Evolutionary conservation across 306 rosid species (phyloP).

Genomic region (Glycine soja): DNA sequence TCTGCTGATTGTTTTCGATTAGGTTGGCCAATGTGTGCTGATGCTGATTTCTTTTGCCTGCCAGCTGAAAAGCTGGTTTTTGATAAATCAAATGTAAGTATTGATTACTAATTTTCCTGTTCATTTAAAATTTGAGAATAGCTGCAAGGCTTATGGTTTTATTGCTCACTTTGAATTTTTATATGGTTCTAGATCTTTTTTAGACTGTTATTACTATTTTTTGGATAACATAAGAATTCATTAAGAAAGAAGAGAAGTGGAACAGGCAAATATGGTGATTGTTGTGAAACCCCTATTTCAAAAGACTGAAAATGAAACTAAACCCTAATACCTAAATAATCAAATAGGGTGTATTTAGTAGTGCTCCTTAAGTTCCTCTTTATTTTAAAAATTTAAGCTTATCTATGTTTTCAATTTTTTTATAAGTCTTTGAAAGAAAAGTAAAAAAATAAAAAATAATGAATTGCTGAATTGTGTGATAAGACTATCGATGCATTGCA

Average conservation of each 20-base stretch:
- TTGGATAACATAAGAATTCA: not conserved
- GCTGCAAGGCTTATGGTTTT: slow-evolving; percentile 1
- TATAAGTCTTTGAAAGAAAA: too few species aligned
- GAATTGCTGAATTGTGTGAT: too few species aligned
- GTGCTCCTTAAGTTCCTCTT: too few species aligned
- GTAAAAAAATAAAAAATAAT: too few species aligned
- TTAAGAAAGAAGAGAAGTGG: not conserved
- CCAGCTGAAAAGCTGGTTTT: slow-evolving; percentile 42
- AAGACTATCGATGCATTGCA: too few species aligned
- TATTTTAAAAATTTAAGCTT: too few species aligned
- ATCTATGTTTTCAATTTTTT: too few species aligned
- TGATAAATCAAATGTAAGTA: slow-evolving; percentile 72
- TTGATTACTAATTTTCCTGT: not conserved
- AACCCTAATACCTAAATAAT: too few species aligned
- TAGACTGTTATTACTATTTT: not conserved
- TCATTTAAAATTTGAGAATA: slow-evolving; percentile 15
- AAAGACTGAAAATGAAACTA: too few species aligned
- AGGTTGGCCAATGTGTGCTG: slow-evolving; percentile 99
- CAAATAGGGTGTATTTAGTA: too few species aligned
- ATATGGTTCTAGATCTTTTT: not conserved
- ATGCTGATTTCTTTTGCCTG: slow-evolving; percentile 87
- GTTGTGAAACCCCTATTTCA: too few species aligned
- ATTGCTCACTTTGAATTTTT: not conserved
- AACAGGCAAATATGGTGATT: too few species aligned
- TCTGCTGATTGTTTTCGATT: slow-evolving; percentile 94